These are phyloP conservation scores for Fusarium oligoseptatum DNA, from an alignment of 2,329 filamentous ascomycete genomes.

Conservation along the genomic window DNA sequence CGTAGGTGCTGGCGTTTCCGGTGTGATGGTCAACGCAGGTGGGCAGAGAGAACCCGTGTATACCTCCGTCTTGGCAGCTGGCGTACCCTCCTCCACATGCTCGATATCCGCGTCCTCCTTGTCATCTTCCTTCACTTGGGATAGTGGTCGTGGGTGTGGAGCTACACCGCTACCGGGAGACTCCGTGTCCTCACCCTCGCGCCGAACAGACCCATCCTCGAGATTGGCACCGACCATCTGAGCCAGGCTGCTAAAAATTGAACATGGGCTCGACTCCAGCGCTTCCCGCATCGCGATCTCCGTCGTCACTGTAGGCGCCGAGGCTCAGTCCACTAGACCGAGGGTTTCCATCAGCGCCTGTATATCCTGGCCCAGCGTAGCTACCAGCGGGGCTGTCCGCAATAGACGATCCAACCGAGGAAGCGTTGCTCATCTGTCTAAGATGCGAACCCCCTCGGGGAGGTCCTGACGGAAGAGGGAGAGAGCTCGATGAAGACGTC, in stretches of 20 bases:
- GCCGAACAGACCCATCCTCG: conserved; percentile 58
- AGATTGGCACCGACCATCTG: conserved; percentile 81
- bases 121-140: conserved; percentile 56
- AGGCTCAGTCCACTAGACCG: conserved; percentile 68
- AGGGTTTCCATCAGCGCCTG: conserved; percentile 57
- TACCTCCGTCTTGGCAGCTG: conserved; percentile 9
- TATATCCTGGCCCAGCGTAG: conserved; percentile 54
- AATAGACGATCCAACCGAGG: conserved; percentile 83
- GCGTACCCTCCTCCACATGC: conserved; percentile 45
- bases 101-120: conserved; percentile 52
- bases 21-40: conserved; percentile 63
- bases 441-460: conserved; percentile 77
- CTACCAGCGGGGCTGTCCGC: conserved; percentile 74
- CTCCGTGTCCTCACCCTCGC: conserved; percentile 45
- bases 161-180: conserved; percentile 31
- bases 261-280: conserved; percentile 81
- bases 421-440: conserved; percentile 87
- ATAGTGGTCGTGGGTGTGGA: conserved; percentile 46
- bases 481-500: conserved; percentile 53
- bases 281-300: conserved; percentile 64
- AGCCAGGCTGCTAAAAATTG: conserved; percentile 90
- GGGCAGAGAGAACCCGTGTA: conserved; percentile 37
- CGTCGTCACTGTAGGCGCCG: conserved; percentile 60
- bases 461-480: conserved; percentile 63
- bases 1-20: conserved; percentile 59